Conservation (phyloP, 2,329 filamentous ascomycete genomes). For the Plectosphaerella sp. region DNA sequence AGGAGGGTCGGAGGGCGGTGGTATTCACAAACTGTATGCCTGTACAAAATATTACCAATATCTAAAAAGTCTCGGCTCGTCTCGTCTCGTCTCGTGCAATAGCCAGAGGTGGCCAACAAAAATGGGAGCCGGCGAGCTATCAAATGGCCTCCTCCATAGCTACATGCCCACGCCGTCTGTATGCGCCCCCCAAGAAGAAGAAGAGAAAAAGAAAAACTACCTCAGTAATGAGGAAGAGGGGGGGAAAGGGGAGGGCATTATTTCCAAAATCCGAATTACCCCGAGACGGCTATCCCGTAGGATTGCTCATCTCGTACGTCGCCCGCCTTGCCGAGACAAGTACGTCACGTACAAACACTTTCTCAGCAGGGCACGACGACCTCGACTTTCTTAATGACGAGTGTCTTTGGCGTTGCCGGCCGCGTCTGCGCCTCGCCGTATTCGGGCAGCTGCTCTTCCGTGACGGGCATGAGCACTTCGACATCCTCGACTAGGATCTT, state of each 20-base stretch:
- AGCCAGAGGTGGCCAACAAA: no score
- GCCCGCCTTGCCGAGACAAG: background rate
- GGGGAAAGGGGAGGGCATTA: background rate
- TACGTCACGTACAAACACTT: background rate
- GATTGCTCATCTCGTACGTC: background rate
- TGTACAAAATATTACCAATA: no score
- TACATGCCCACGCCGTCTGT: background rate
- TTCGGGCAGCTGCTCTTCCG: constrained; percentile 21
- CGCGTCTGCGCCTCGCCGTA: constrained; percentile 12
- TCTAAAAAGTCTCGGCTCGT: no score
- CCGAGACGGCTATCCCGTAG: background rate
- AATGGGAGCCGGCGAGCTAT: background rate
- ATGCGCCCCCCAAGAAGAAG: background rate
- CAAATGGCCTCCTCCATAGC: background rate
- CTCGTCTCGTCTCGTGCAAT: no score
- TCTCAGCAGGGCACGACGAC: background rate
- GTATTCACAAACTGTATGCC: no score
- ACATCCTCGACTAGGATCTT: constrained; percentile 29
- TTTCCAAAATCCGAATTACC: no score
- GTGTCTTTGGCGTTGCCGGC: background rate
- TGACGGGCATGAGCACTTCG: constrained; percentile 18
- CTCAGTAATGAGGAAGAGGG: no score
- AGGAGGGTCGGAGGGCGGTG: no score
- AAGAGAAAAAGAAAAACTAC: background rate
- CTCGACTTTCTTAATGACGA: constrained; percentile 1